Evolutionary conservation across 495 filamentous ascomycete species (phyloP), one percentile per base, ranked within the genome.

Genomic region (Hyaloscypha bicolor): DNA sequence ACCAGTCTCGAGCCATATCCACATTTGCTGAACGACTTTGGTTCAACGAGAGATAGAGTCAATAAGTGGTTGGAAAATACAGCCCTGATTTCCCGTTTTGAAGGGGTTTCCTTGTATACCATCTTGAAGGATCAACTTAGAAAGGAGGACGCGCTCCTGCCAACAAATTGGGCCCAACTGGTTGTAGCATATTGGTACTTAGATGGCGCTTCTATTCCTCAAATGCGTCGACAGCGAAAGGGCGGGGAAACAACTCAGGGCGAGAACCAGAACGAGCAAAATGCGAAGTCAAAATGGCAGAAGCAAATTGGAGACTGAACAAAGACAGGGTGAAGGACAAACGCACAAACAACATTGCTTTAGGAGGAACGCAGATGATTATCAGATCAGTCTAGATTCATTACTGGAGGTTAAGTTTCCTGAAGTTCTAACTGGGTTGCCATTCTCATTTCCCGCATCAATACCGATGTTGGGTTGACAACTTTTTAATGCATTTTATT

Each of bases 161-260:
- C 66, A 22, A 69, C 69, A 5, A 69, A 69, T 25, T 72, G 66
- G 69, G 61, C 66, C 9, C 51, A 72, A 29, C 45, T 69, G 42
- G 66, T 63, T 1, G 62, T 69, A 42, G 63, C 59, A 16, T 69
- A 59, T n/a, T 72, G 62, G 57, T 14, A 37, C n/a, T 21, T 60
- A 9, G 32, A 60, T 37, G 53, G 32, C 11, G 56, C 56, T 31
- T 25, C 56, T 60, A 56, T 56, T 56, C 42, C 42, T 4, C 9
- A 19, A 14, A 3, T 48, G 42, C 9, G 16, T 4, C 42, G 16
- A 19, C 42, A 19, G 16, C 42, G 42, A 48, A 48, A 48, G 16
- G 42, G 9, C 3, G 16, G 11, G 16, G 42, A 48, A 48, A 48
- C 16, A 48, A 19, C 42, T 4, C 42, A 3, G 1, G 16, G 42